phyloP scores from a whole-genome alignment of 352 stramenopile genomes.

The Globisporangium middletonii region DNA sequence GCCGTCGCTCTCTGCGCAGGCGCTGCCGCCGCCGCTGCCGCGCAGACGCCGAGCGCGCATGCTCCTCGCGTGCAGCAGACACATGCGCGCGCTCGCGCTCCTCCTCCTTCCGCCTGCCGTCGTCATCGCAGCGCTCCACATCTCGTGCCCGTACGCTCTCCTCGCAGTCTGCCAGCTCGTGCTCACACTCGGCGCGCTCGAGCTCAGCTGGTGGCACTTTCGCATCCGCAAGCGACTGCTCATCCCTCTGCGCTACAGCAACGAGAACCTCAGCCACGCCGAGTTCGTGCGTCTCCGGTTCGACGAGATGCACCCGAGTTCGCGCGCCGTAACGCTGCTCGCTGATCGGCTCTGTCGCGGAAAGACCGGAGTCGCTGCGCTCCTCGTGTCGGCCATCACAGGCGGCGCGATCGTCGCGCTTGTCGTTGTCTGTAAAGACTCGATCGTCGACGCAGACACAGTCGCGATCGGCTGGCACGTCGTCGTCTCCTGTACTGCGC shows the following conservation, averaged over 20 bases:
- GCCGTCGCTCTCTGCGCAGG: background rate
- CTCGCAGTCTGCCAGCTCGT: constrained; percentile 28
- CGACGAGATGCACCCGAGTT: constrained; percentile 23
- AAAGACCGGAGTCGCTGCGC: constrained; percentile 12
- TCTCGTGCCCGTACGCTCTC: constrained; percentile 25
- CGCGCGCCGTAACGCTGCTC: constrained; percentile 21
- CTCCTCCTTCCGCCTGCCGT: constrained; percentile 21
- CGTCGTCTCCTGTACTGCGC: constrained; percentile 15
- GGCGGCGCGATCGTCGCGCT: constrained; percentile 11
- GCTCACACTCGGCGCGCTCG: constrained; percentile 29
- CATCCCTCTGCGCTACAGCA: constrained; percentile 4
- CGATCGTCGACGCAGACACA: constrained; percentile 9
- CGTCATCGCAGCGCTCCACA: constrained; percentile 36
- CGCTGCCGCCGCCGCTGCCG: background rate
- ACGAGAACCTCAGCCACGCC: constrained; percentile 10
- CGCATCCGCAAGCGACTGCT: constrained; percentile 50
- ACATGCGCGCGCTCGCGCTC: constrained; percentile 1
- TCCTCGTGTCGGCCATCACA: constrained; percentile 9
- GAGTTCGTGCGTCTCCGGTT: constrained; percentile 19
- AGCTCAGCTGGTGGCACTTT: constrained; percentile 62
- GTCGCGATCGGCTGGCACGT: constrained; percentile 22
- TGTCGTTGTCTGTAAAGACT: constrained; percentile 4
- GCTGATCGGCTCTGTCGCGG: constrained; percentile 19
- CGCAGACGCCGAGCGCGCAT: background rate
- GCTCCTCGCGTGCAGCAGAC: constrained; percentile 1